phyloP scores from a whole-genome alignment of 1,139 yeast species.

The Nakaseomyces uthaithaninus region DNA sequence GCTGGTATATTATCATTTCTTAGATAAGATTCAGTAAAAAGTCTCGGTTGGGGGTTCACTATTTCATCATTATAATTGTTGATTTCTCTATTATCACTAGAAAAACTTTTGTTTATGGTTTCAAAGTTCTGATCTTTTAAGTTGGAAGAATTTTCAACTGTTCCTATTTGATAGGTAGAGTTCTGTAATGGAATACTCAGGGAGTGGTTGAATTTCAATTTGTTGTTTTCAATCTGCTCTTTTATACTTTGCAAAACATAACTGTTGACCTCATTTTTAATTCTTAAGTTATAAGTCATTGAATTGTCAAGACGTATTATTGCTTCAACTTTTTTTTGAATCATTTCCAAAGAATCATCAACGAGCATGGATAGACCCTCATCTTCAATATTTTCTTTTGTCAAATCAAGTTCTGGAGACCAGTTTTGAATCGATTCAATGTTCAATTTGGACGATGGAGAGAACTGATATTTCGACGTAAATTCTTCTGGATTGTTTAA shows the following conservation, averaged over 20 bases:
- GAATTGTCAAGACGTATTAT: constrained; percentile 72
- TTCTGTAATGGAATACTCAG: constrained; percentile 2
- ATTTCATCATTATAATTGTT: constrained; percentile 18
- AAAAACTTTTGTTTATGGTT: constrained; percentile 13
- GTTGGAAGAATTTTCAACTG: constrained; percentile 1
- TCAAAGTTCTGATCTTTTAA: background rate
- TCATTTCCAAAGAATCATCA: constrained; percentile 58
- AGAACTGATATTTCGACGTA: constrained; percentile 37
- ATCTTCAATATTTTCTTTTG: constrained; percentile 37
- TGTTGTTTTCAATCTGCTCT: constrained; percentile 46
- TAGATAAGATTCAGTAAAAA: constrained; percentile 38
- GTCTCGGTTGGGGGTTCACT: constrained; percentile 13
- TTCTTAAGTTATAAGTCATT: constrained; percentile 67
- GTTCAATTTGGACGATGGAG: constrained; percentile 68
- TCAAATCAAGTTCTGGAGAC: constrained; percentile 25
- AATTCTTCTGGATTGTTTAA: background rate
- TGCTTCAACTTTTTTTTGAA: constrained; percentile 62
- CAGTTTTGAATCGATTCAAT: constrained; percentile 48
- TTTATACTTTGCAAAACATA: constrained; percentile 60
- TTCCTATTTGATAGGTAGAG: constrained; percentile 1
- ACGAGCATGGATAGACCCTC: constrained; percentile 55
- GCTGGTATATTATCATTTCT: constrained; percentile 31
- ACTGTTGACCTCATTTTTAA: constrained; percentile 73
- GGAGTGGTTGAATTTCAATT: constrained; percentile 29
- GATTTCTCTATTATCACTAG: background rate